Conservation (phyloP, 441 rosid species). For the Cnidoscolus chayamansa region DNA sequence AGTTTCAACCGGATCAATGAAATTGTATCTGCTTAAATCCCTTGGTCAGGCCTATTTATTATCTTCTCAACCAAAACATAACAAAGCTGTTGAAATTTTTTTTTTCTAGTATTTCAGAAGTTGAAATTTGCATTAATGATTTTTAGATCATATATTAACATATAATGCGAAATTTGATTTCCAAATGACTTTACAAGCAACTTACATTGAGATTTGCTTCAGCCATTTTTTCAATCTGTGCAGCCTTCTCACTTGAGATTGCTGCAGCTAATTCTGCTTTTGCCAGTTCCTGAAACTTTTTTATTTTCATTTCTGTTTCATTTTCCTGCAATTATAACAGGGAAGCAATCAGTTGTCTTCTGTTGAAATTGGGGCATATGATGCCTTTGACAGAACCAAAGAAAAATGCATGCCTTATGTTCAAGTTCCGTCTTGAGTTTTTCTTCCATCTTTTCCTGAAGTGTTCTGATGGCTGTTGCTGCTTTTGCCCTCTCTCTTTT, state of each 20-base stretch:
- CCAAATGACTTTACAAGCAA: slow-evolving; percentile 13
- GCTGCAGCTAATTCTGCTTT: slow-evolving; percentile 77
- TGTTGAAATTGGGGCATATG: slow-evolving; percentile 16
- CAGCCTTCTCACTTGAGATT: slow-evolving; percentile 76
- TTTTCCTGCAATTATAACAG: slow-evolving; percentile 53
- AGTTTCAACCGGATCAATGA: neutral
- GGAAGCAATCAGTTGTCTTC: slow-evolving; percentile 18
- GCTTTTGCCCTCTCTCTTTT: slow-evolving; percentile 89
- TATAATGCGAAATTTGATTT: neutral
- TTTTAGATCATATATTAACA: neutral
- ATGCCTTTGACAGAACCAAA: slow-evolving; percentile 2
- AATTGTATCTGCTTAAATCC: neutral
- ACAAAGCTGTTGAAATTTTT: neutral
- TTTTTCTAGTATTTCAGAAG: neutral
- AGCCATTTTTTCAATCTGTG: slow-evolving; percentile 77
- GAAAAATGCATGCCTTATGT: slow-evolving; percentile 55
- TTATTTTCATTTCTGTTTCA: slow-evolving; percentile 59
- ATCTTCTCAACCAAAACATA: neutral
- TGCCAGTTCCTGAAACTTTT: slow-evolving; percentile 62
- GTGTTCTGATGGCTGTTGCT: slow-evolving; percentile 70
- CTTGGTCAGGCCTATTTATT: neutral
- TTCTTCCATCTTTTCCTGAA: slow-evolving; percentile 87
- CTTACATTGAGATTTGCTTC: slow-evolving; percentile 93
- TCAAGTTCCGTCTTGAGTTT: slow-evolving; percentile 71
- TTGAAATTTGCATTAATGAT: neutral